phyloP scores from a whole-genome alignment of 176 grass and related monocot species.

The Paspalum vaginatum region DNA sequence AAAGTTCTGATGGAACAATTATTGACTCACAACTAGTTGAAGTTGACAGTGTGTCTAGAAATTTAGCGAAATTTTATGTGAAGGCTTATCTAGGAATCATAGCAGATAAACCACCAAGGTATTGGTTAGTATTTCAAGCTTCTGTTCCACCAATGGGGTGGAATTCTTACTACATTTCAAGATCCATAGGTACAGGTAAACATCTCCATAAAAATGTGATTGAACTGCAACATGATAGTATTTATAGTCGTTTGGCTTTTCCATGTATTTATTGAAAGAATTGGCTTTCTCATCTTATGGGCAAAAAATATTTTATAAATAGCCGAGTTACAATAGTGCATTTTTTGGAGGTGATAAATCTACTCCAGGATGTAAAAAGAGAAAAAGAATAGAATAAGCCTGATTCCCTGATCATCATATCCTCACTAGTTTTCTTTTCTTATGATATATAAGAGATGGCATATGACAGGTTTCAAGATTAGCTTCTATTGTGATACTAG shows the following conservation, averaged over 20 bases:
- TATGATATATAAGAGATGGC: neutral
- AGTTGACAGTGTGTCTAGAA: conserved; percentile 62
- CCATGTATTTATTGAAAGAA: neutral
- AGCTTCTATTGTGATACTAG: neutral
- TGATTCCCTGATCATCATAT: neutral
- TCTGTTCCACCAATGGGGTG: conserved; percentile 80
- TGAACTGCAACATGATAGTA: neutral
- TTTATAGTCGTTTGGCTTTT: neutral
- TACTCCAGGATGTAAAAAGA: too few species aligned
- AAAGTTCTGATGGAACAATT: conserved; percentile 62
- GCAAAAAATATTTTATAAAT: neutral
- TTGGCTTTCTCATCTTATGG: neutral
- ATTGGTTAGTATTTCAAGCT: conserved; percentile 85
- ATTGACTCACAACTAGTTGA: conserved; percentile 76
- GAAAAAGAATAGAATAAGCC: neutral
- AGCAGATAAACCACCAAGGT: conserved; percentile 57
- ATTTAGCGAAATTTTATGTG: conserved; percentile 74
- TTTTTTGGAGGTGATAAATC: too few species aligned
- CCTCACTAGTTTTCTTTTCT: neutral
- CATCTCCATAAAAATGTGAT: neutral
- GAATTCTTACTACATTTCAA: conserved; percentile 86
- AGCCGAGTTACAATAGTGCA: neutral
- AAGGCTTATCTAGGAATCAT: conserved; percentile 73
- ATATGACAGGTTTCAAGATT: neutral
- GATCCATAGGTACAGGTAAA: conserved; percentile 51